phyloP scores from a whole-genome alignment of 768 basidiomycete genomes.

The Mycena floridula region DNA sequence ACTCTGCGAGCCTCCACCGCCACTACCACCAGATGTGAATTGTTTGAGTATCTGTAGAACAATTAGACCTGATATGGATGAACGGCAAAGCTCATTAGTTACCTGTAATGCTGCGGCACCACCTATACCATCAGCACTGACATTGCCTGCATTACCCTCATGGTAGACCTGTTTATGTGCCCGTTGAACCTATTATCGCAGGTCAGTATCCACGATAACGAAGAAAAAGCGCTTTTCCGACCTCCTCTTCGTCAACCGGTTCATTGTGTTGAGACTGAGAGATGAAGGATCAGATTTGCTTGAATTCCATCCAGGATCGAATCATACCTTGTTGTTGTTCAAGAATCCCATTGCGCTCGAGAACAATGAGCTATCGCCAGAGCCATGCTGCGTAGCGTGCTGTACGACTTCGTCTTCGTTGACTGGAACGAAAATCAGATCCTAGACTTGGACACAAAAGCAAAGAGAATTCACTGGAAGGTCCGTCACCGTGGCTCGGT shows the following conservation, averaged over 20 bases:
- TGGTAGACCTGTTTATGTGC: conserved; percentile 62
- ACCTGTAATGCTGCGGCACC: conserved; percentile 77
- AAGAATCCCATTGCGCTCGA: conserved; percentile 48
- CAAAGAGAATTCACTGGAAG: too few species aligned
- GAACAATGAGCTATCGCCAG: conserved; percentile 54
- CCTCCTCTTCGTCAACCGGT: conserved; percentile 62
- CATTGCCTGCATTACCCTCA: conserved; percentile 37
- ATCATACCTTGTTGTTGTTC: conserved; percentile 42
- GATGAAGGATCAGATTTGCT: conserved; percentile 4
- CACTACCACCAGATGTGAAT: conserved; percentile 45
- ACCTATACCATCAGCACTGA: conserved; percentile 62
- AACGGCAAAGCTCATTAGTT: conserved; percentile 9
- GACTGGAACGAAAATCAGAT: too few species aligned
- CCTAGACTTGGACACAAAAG: too few species aligned
- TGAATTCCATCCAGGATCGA: background rate
- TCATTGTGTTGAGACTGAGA: conserved; percentile 44
- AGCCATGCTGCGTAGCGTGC: conserved; percentile 48
- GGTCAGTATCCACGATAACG: too few species aligned
- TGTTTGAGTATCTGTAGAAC: conserved; percentile 49
- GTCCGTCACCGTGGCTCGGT: too few species aligned
- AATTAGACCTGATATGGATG: background rate
- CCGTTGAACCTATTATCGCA: too few species aligned
- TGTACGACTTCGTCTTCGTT: conserved; percentile 56
- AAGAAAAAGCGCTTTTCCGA: too few species aligned
- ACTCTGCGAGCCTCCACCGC: conserved; percentile 43